Evolutionary conservation across 352 stramenopile genomes (phyloP).

Genomic region (Aphanomyces astaci): DNA sequence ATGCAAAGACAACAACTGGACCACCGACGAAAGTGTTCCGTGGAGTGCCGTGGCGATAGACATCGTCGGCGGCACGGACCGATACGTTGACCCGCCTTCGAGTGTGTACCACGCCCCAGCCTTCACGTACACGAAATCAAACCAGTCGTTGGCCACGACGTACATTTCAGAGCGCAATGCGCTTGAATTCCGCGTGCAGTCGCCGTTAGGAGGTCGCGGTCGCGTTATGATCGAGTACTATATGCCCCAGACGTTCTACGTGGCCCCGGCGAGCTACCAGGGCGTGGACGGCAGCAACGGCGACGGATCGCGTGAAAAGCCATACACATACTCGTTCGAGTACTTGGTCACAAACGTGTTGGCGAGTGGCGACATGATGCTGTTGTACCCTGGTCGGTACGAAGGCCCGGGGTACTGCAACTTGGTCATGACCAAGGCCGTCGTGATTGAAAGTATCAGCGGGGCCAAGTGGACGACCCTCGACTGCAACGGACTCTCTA

Average conservation of each 20-base stretch:
- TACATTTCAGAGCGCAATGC: not conserved
- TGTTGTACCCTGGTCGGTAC: slow-evolving; percentile 12
- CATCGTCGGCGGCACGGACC: not conserved
- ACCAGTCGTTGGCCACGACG: not conserved
- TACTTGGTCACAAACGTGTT: slow-evolving; percentile 8
- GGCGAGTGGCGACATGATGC: slow-evolving; percentile 2
- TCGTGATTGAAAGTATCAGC: slow-evolving; percentile 7
- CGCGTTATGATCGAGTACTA: not conserved
- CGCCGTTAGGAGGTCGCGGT: not conserved
- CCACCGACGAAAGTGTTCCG: not conserved
- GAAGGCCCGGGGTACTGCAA: slow-evolving; percentile 20
- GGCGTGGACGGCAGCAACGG: not conserved
- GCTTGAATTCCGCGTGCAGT: not conserved
- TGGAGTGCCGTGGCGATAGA: slow-evolving; percentile 3
- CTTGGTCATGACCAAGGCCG: not conserved
- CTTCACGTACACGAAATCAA: not conserved
- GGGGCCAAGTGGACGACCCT: not conserved
- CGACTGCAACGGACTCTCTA: not conserved
- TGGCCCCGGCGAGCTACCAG: slow-evolving; percentile 11
- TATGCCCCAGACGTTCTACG: slow-evolving; percentile 4
- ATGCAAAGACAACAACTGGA: not conserved
- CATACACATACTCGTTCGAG: slow-evolving; percentile 5
- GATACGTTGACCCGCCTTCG: not conserved
- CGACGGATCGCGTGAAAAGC: not conserved
- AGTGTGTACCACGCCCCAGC: not conserved